Percentiles rank a stretch among this genome's conserved stretches.
These are phyloP conservation scores for Kurtzmaniella quercitrusa DNA, from an alignment of 1,139 yeast genomes.

Conservation along the genomic window DNA sequence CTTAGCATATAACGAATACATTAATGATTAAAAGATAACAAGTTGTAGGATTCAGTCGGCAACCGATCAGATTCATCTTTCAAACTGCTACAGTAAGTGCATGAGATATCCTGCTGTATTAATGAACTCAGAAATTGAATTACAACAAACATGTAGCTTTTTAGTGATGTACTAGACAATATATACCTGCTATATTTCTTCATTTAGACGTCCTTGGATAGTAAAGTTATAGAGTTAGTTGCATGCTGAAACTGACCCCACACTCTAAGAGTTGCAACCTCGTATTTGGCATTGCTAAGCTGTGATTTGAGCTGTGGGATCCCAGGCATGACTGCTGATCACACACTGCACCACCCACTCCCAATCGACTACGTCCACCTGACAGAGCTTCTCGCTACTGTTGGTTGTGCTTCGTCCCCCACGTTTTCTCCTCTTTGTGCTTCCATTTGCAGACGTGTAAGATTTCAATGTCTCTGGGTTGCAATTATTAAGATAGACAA, in stretches of 20 bases:
- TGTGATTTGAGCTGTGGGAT: constrained; percentile 4
- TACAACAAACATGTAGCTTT: too few species aligned
- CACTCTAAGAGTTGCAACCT: too few species aligned
- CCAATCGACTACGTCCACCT: constrained; percentile 44
- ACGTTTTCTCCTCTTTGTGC: not conserved
- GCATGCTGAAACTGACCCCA: too few species aligned
- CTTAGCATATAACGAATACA: constrained; percentile 7
- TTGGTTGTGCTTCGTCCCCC: not conserved
- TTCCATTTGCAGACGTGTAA: not conserved
- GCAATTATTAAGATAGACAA: not conserved
- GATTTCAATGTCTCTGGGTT: not conserved
- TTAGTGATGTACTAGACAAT: too few species aligned
- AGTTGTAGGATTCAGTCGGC: too few species aligned
- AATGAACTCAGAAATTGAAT: too few species aligned
- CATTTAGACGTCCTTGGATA: too few species aligned
- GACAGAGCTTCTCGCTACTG: constrained; percentile 3
- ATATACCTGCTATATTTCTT: too few species aligned
- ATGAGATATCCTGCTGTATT: too few species aligned
- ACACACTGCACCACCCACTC: constrained; percentile 77
- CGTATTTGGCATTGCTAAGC: not conserved
- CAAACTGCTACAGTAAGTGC: not conserved
- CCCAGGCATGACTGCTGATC: constrained; percentile 42
- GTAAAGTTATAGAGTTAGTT: too few species aligned
- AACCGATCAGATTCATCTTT: not conserved
- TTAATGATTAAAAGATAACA: not conserved